Evolutionary conservation across 2,329 filamentous ascomycete genomes (phyloP), one percentile per base, ranked within the genome.

Genomic region (Calonectria ilicicola): DNA sequence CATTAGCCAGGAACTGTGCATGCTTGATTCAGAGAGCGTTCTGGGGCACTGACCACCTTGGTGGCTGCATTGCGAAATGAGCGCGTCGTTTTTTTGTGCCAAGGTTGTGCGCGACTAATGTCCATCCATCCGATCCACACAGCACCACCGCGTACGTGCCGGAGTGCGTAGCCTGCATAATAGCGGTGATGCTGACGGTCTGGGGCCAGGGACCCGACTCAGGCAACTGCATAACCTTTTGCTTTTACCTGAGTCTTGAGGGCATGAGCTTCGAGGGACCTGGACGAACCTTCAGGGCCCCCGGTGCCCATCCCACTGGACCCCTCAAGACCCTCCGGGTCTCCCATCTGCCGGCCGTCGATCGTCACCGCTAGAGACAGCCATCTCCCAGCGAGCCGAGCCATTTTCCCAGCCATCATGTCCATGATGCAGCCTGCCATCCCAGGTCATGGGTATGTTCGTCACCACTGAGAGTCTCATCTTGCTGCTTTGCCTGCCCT

Each of bases 1-100:
- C 78, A 80, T 80, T 80, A 80, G 78, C 78, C 78, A 80, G 76
- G 77, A 76, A 80, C 78, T 73, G 47, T 74, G 71, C 75, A 75
- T 74, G 65, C 58, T 56, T 65, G 67, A 72, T 29, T 70, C 66
- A 77, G 76, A 74, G 72, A 74, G 72, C 65, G 67, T 47, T 67
- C 75, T 60, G 72, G 72, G 49, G 68, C 71, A 76, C 15, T 40
- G 74, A 53, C 69, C 44, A 35, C 75, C 21, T 53, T 21, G 64
- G 62, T 66, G 35, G 60, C 65, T 60, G 53, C 53, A 60, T 60
- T 40, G 32, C 53, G 53, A 60, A 60, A 60, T 60, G 53, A 60
- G 32, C 53, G 32, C 32, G 53, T 60, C 53, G 53, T 60, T 58
- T 60, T 60, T 60, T 60, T 60, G 53, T 60, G 53, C 53, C 53